Conservation (phyloP, 2,329 filamentous ascomycete species). For the Nothophoma quercina region DNA sequence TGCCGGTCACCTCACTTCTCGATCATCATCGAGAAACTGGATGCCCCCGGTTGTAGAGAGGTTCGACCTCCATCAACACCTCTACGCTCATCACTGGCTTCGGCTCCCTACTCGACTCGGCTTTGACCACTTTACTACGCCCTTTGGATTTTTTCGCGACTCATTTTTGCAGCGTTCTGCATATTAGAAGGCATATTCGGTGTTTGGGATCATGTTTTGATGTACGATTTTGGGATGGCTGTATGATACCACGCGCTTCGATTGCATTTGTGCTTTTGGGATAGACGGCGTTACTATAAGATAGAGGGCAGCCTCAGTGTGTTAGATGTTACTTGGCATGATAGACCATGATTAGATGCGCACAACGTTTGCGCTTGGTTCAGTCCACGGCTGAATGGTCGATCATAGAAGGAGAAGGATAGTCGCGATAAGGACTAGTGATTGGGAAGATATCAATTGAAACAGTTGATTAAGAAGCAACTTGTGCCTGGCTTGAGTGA, state of each 20-base stretch:
- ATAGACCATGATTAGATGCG: conserved; percentile 17
- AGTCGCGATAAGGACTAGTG: neutral
- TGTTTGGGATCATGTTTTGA: conserved; percentile 20
- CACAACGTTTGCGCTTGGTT: conserved; percentile 1
- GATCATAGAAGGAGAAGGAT: conserved; percentile 2
- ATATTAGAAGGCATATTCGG: conserved; percentile 21
- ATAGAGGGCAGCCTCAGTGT: conserved; percentile 7
- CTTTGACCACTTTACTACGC: conserved; percentile 3
- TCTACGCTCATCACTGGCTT: conserved; percentile 6
- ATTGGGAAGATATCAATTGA: neutral
- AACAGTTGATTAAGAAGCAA: neutral
- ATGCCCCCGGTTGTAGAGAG: neutral
- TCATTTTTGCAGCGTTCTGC: conserved; percentile 16
- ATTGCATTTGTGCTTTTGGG: conserved; percentile 15
- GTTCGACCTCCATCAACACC: neutral
- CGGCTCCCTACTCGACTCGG: conserved; percentile 2
- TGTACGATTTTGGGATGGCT: conserved; percentile 21
- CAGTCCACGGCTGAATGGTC: neutral
- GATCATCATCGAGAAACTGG: neutral
- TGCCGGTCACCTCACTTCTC: neutral
- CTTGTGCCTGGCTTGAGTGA: neutral
- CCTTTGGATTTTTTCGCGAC: conserved; percentile 6
- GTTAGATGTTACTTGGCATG: conserved; percentile 5
- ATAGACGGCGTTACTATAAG: conserved; percentile 23
- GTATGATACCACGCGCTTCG: conserved; percentile 21